Conservation (phyloP, 1,284 basidiomycete genomes). For the Fomitopsis betulina region DNA sequence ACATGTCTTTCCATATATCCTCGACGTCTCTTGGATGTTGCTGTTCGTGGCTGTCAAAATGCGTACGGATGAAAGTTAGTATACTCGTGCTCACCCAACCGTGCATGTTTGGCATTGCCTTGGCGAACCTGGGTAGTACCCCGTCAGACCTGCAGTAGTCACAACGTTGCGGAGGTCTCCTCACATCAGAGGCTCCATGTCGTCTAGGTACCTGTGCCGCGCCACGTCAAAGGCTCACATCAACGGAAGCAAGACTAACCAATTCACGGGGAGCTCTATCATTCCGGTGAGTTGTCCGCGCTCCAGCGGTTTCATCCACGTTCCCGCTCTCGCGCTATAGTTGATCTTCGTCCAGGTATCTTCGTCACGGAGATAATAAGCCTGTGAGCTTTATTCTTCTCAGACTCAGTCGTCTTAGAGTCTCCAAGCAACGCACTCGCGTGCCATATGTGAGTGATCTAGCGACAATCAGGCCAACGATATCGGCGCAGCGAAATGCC, state of each 20-base stretch:
- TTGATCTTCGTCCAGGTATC: constrained; percentile 77
- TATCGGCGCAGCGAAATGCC: constrained; percentile 1
- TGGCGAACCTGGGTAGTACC: constrained; percentile 57
- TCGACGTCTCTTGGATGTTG: constrained; percentile 70
- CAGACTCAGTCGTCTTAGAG: background rate
- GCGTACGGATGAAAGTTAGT: background rate
- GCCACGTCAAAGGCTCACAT: background rate
- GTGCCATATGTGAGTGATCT: constrained; percentile 69
- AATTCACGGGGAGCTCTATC: constrained; percentile 73
- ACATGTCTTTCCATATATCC: constrained; percentile 75
- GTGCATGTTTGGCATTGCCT: constrained; percentile 59
- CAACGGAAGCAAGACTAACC: constrained; percentile 32
- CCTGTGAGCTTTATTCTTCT: constrained; percentile 47
- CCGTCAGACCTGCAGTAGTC: background rate
- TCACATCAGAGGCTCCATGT: constrained; percentile 69
- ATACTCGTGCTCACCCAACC: constrained; percentile 45
- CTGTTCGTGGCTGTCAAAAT: constrained; percentile 22
- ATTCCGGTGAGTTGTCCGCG: constrained; percentile 63
- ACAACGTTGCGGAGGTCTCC: constrained; percentile 7
- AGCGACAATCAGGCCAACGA: background rate
- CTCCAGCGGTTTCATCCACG: constrained; percentile 75
- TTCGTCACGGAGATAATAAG: constrained; percentile 67
- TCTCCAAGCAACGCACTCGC: constrained; percentile 37
- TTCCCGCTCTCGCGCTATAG: constrained; percentile 52
- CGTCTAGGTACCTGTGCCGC: constrained; percentile 50